phyloP scores from a whole-genome alignment of 2,329 filamentous ascomycete species.

The Diaporthe batatas region DNA sequence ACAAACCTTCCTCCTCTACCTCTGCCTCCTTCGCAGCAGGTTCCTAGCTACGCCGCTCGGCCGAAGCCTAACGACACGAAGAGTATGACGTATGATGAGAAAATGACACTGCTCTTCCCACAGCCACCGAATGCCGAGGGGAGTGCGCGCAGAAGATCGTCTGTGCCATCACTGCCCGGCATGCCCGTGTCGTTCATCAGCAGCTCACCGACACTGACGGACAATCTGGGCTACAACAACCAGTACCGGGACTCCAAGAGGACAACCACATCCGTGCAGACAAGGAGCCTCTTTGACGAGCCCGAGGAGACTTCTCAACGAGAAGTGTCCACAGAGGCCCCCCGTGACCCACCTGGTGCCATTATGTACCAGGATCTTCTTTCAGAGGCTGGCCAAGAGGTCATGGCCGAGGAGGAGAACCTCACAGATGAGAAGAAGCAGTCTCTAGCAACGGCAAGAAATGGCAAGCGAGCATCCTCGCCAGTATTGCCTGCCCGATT shows the following conservation, averaged over 20 bases:
- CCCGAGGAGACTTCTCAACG: constrained; percentile 36
- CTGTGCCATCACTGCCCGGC: constrained; percentile 60
- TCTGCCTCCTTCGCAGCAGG: constrained; percentile 58
- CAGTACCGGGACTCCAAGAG: constrained; percentile 52
- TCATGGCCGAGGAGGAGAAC: constrained; percentile 57
- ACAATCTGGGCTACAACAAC: constrained; percentile 45
- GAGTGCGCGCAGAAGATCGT: constrained; percentile 52
- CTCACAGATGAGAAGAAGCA: constrained; percentile 39
- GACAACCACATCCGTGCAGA: constrained; percentile 55
- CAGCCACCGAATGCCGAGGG: constrained; percentile 48
- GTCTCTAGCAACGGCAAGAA: constrained; percentile 44
- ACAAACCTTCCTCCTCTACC: constrained; percentile 67
- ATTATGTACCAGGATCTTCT: constrained; percentile 49
- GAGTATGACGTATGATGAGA: constrained; percentile 71
- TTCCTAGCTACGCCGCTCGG: constrained; percentile 46
- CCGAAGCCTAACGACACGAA: constrained; percentile 66
- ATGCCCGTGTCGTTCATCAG: constrained; percentile 52
- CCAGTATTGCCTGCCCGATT: constrained; percentile 60
- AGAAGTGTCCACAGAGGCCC: constrained; percentile 17
- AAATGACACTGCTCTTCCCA: constrained; percentile 66
- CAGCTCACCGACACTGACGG: constrained; percentile 45
- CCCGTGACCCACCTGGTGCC: constrained; percentile 47
- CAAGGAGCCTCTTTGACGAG: constrained; percentile 55
- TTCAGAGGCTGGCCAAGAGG: constrained; percentile 51
- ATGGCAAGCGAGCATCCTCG: constrained; percentile 62